phyloP scores from a whole-genome alignment of 1,284 basidiomycete species.

The Leccinum pallidistipes region DNA sequence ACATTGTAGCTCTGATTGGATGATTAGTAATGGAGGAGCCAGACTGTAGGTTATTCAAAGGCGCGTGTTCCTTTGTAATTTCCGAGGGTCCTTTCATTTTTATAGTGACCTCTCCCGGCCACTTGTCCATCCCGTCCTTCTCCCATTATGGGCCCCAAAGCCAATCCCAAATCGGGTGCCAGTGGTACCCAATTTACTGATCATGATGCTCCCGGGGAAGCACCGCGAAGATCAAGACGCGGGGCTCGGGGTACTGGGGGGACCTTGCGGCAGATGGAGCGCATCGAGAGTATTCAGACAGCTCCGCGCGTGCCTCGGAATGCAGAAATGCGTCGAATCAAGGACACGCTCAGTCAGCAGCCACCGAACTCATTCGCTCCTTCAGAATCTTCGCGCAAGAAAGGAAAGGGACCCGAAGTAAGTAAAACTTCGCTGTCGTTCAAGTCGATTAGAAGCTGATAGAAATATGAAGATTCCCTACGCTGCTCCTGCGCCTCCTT shows the following conservation, averaged over 20 bases:
- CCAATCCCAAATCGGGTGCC: not conserved
- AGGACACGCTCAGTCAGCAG: not conserved
- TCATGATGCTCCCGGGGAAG: not conserved
- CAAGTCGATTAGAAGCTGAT: too few relatives aligned
- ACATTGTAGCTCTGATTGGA: too few relatives aligned
- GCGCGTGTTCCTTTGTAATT: not conserved
- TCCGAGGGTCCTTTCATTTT: not conserved
- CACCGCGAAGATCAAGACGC: not conserved
- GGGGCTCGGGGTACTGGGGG: not conserved
- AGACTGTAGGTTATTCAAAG: not conserved
- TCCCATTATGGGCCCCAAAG: not conserved
- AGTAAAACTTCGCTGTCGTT: too few relatives aligned
- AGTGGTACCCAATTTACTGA: not conserved
- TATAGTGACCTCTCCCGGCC: not conserved
- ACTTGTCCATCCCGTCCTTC: not conserved
- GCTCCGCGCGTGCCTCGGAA: not conserved
- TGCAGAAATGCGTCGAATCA: not conserved
- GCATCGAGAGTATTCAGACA: not conserved
- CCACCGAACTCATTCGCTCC: not conserved
- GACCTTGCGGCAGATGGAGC: not conserved
- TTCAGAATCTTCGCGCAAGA: too few relatives aligned
- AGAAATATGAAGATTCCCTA: too few relatives aligned
- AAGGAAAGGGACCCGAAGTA: too few relatives aligned
- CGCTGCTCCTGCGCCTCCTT: too few relatives aligned
- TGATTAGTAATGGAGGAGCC: not conserved